Percentiles rank a stretch among this genome's conserved stretches.
Conservation (phyloP, 352 stramenopile species). For the Hyaloperonospora brassicae region DNA sequence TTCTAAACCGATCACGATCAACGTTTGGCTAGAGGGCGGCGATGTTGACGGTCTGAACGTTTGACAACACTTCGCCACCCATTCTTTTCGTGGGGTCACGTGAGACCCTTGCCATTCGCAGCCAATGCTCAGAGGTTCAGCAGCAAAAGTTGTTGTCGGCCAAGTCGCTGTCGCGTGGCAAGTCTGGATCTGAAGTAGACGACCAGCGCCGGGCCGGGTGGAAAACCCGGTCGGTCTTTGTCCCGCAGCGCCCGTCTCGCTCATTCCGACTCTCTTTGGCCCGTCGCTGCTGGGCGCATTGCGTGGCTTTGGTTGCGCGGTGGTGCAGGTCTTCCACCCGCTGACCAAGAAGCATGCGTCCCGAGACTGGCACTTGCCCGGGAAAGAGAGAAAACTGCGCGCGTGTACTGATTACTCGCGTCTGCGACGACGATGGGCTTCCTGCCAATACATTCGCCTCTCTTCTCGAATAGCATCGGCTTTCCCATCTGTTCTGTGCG, state of each 20-base stretch:
- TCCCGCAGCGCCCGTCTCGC: not conserved
- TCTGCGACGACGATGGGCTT: constrained; percentile 7
- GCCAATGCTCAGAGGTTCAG: not conserved
- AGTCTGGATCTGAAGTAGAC: not conserved
- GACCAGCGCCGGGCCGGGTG: not conserved
- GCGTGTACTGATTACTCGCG: constrained; percentile 26
- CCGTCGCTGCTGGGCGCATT: not conserved
- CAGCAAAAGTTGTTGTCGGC: not conserved
- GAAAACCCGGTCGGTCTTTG: not conserved
- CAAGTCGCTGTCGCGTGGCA: not conserved
- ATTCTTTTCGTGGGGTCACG: not conserved
- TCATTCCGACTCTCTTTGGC: not conserved
- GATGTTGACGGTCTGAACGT: too few species aligned
- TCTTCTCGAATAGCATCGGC: constrained; percentile 18
- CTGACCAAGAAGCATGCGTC: too few species aligned
- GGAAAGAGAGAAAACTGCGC: not conserved
- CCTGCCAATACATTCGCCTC: constrained; percentile 19
- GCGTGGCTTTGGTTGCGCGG: not conserved
- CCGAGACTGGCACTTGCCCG: not conserved
- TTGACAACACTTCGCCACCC: too few species aligned
- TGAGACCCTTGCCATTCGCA: not conserved
- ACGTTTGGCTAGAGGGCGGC: too few species aligned
- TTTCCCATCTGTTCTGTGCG: constrained; percentile 21
- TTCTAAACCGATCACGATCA: too few species aligned
- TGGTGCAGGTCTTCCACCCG: too few species aligned